These are phyloP conservation scores for Mrakia gelida DNA, from an alignment of 768 basidiomycete genomes.

Conservation along the genomic window DNA sequence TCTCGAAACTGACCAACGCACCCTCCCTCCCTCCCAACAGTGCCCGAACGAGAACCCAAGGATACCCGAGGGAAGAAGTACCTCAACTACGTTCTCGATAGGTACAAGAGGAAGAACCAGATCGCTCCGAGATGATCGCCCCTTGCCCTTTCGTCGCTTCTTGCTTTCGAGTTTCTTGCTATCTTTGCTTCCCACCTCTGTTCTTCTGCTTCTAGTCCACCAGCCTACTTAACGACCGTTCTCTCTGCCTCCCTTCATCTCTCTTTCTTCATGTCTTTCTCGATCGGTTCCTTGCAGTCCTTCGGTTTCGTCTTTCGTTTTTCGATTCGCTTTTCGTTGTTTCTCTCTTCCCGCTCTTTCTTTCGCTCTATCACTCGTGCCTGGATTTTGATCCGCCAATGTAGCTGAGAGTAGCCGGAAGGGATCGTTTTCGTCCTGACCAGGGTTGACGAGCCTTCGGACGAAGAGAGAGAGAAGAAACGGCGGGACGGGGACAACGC, in stretches of 20 bases:
- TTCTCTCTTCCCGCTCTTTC: no score
- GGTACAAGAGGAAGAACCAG: conserved; percentile 12
- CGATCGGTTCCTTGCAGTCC: no score
- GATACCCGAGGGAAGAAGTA: conserved; percentile 10
- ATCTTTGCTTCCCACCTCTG: background rate
- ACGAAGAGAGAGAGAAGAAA: no score
- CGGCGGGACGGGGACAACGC: no score
- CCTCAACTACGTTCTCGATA: conserved; percentile 23
- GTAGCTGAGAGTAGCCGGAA: no score
- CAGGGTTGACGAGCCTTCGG: no score
- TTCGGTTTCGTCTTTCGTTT: no score
- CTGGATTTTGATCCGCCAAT: no score
- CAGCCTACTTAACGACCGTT: background rate
- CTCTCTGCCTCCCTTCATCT: background rate
- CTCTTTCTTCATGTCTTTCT: background rate
- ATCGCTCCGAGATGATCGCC: background rate
- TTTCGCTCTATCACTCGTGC: no score
- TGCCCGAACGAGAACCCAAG: conserved; percentile 15
- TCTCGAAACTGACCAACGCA: background rate
- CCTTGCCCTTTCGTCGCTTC: background rate
- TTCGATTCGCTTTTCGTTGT: no score
- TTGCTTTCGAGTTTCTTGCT: no score
- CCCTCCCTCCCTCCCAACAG: conserved; percentile 12
- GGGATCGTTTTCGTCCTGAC: no score
- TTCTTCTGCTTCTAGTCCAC: background rate